phyloP scores from a whole-genome alignment of 345 rosid genomes.

The Salix purpurea region DNA sequence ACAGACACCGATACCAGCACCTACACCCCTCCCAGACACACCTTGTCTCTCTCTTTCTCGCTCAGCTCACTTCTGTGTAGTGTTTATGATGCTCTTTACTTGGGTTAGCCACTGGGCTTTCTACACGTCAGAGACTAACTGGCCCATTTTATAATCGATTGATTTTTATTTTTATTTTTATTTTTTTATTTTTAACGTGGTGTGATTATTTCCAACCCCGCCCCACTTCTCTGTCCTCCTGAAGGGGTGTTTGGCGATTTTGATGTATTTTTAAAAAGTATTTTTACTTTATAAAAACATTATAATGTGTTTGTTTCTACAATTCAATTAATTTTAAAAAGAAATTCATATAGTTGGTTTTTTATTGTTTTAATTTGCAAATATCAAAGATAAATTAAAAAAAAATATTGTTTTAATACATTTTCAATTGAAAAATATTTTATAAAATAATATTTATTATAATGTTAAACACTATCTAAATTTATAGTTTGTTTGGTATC shows the following conservation, averaged over 20 bases:
- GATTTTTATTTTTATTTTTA: neutral
- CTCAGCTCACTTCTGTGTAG: neutral
- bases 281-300: no score
- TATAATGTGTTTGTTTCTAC: no score
- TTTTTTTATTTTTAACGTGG: constrained; percentile 19
- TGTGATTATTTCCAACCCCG: constrained; percentile 41
- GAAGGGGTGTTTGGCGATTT: neutral
- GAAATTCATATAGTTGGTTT: no score
- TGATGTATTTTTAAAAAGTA: no score
- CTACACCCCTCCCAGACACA: neutral
- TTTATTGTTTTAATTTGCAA: no score
- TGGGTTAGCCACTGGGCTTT: neutral
- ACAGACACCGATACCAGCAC: neutral
- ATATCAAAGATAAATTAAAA: no score
- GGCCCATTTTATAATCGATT: neutral
- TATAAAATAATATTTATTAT: no score
- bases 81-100: constrained; percentile 6
- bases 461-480: no score
- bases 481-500: no score
- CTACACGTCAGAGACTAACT: constrained; percentile 3
- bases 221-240: constrained; percentile 37
- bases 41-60: neutral
- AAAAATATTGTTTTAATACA: no score
- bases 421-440: no score
- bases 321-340: no score